Evolutionary conservation across 2,329 filamentous ascomycete species (phyloP).

Genomic region (Curvularia hawaiiensis): DNA sequence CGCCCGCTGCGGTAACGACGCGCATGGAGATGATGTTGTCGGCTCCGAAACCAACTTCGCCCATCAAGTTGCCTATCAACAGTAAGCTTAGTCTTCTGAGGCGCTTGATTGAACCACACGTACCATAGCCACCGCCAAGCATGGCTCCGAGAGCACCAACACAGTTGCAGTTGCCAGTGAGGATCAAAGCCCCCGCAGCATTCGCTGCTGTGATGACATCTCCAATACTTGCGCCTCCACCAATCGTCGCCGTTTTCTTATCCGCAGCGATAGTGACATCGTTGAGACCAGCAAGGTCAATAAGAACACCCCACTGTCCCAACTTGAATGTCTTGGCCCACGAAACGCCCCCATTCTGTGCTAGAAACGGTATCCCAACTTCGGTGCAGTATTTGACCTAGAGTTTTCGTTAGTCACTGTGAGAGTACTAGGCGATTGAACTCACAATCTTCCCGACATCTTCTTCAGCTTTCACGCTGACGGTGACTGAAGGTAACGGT

Average conservation of each 20-base stretch:
- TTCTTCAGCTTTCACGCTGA: slow-evolving; percentile 25
- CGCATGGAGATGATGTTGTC: slow-evolving; percentile 52
- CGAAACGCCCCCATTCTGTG: slow-evolving; percentile 37
- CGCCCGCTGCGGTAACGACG: slow-evolving; percentile 35
- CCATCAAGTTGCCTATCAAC: slow-evolving; percentile 54
- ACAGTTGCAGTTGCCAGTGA: slow-evolving; percentile 42
- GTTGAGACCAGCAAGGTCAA: slow-evolving; percentile 37
- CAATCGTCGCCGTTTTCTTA: slow-evolving; percentile 33
- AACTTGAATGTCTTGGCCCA: slow-evolving; percentile 35
- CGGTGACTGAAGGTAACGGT: slow-evolving; percentile 27
- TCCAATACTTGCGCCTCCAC: slow-evolving; percentile 46
- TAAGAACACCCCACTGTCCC: slow-evolving; percentile 32
- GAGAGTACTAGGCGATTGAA: neutral
- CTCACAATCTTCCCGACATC: slow-evolving; percentile 30
- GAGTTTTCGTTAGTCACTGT: neutral
- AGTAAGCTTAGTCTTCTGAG: neutral
- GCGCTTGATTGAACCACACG: neutral
- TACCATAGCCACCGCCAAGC: slow-evolving; percentile 59
- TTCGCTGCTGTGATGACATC: slow-evolving; percentile 46
- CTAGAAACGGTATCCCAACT: slow-evolving; percentile 28
- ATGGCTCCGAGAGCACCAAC: slow-evolving; percentile 37
- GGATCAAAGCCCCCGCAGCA: slow-evolving; percentile 38
- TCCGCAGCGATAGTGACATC: slow-evolving; percentile 29
- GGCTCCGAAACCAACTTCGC: slow-evolving; percentile 59
- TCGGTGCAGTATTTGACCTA: slow-evolving; percentile 33